Conservation (phyloP, 208 protist genomes). For the Herpetomonas tarakana region DNA sequence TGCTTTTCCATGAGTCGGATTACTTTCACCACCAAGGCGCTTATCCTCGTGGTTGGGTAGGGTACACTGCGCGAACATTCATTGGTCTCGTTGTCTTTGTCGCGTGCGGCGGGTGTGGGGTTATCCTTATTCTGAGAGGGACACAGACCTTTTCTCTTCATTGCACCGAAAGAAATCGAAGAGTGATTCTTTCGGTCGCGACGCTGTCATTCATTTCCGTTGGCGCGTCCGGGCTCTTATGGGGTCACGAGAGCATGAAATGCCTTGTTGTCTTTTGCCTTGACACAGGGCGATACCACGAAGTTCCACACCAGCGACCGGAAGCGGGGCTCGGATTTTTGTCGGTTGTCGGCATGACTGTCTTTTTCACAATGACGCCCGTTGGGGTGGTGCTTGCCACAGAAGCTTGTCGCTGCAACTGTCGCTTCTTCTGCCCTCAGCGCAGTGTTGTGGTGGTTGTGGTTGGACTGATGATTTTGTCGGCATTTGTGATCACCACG, state of each 20-base stretch:
- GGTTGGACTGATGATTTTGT: too few relatives aligned
- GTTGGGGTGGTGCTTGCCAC: too few relatives aligned
- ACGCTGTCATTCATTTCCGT: constrained; percentile 10
- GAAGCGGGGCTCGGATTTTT: constrained; percentile 24
- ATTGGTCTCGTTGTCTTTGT: not conserved
- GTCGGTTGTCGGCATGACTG: constrained; percentile 16
- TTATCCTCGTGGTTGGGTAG: constrained; percentile 11
- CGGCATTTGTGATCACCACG: too few relatives aligned
- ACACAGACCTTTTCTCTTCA: not conserved
- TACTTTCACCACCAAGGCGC: constrained; percentile 11
- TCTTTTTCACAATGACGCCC: constrained; percentile 15
- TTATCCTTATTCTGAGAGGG: not conserved
- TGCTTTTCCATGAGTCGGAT: constrained; percentile 1
- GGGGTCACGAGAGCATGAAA: constrained; percentile 20
- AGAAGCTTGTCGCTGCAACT: too few relatives aligned
- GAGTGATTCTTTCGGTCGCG: too few relatives aligned
- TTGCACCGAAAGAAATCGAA: not conserved
- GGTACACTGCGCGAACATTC: constrained; percentile 6
- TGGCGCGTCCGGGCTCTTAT: constrained; percentile 17
- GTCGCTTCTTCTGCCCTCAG: too few relatives aligned
- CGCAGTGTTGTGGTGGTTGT: too few relatives aligned
- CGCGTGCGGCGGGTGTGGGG: not conserved
- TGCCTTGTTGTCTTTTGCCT: constrained; percentile 28
- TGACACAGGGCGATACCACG: constrained; percentile 10
- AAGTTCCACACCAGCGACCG: constrained; percentile 4